Conservation (phyloP, 2,329 filamentous ascomycete genomes). For the Ophiostoma triangulosporum region DNA sequence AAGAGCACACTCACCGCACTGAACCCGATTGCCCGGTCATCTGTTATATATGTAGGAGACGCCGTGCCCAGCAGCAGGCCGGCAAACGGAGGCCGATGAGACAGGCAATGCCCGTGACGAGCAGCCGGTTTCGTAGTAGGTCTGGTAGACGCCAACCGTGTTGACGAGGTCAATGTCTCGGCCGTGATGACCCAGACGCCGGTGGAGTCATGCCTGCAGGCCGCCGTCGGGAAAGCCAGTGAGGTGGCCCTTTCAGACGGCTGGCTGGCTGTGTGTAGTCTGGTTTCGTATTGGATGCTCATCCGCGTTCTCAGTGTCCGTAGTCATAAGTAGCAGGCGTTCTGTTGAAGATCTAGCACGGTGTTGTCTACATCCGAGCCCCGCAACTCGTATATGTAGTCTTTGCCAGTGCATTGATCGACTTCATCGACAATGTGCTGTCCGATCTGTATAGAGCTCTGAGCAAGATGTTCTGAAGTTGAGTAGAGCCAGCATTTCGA, state of each 20-base stretch:
- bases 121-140: slow-evolving; percentile 5
- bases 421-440: too few species aligned
- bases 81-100: slow-evolving; percentile 36
- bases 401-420: too few species aligned
- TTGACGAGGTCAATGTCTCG: slow-evolving; percentile 8
- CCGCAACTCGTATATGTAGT: too few species aligned
- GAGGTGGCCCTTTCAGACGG: slow-evolving; percentile 20
- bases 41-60: slow-evolving; percentile 13
- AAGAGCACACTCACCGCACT: slow-evolving; percentile 19
- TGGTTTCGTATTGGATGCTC: too few species aligned
- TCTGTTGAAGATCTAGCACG: too few species aligned
- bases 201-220: slow-evolving; percentile 7
- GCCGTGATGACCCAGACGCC: slow-evolving; percentile 10
- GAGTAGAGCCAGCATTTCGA: too few species aligned
- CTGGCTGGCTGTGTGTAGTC: too few species aligned
- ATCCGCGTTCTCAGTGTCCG: too few species aligned
- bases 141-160: slow-evolving; percentile 7
- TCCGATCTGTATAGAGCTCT: too few species aligned
- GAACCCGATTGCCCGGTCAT: slow-evolving; percentile 23
- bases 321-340: too few species aligned
- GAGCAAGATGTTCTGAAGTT: too few species aligned
- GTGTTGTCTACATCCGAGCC: too few species aligned
- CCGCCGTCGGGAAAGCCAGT: slow-evolving; percentile 24
- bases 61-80: slow-evolving; percentile 29
- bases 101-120: slow-evolving; percentile 30